Percentiles rank a stretch among this genome's conserved stretches.
Conservation (phyloP, 192 early-diverging fungal species). For the Coemansia sp. region DNA sequence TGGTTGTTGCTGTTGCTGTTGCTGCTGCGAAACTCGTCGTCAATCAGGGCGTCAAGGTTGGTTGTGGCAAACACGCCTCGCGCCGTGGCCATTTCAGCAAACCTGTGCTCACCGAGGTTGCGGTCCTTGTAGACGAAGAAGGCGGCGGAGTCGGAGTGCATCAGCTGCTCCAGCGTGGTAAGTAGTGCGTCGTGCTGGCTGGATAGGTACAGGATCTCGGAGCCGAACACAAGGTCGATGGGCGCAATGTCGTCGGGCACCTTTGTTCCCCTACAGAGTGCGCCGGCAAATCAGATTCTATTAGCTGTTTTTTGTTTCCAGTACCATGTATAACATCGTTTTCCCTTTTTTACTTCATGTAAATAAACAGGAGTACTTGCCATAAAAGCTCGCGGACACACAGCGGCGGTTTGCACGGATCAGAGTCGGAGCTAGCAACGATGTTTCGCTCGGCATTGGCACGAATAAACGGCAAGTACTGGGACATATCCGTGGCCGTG, state of each 20-base stretch:
- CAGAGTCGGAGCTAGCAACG: neutral
- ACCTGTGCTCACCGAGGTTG: conserved; percentile 11
- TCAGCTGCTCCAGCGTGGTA: conserved; percentile 9
- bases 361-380: conserved; percentile 5
- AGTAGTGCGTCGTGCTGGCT: conserved; percentile 17
- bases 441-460: conserved; percentile 15
- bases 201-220: conserved; percentile 32
- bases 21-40: conserved; percentile 14
- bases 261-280: neutral
- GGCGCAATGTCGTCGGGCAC: neutral
- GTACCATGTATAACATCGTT: conserved; percentile 1
- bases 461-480: conserved; percentile 15
- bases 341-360: neutral
- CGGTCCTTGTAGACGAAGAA: conserved; percentile 34
- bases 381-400: conserved; percentile 13
- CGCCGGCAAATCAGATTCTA: conserved; percentile 1
- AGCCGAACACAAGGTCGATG: conserved; percentile 25
- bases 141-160: conserved; percentile 12
- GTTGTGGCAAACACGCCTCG: conserved; percentile 5
- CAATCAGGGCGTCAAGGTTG: conserved; percentile 10
- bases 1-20: no score
- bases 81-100: neutral
- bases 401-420: neutral
- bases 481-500: conserved; percentile 19
- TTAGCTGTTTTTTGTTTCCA: neutral